Evolutionary conservation across 2,329 filamentous ascomycete genomes (phyloP), one percentile per base, ranked within the genome.

Genomic region (Aspergillus hortae): DNA sequence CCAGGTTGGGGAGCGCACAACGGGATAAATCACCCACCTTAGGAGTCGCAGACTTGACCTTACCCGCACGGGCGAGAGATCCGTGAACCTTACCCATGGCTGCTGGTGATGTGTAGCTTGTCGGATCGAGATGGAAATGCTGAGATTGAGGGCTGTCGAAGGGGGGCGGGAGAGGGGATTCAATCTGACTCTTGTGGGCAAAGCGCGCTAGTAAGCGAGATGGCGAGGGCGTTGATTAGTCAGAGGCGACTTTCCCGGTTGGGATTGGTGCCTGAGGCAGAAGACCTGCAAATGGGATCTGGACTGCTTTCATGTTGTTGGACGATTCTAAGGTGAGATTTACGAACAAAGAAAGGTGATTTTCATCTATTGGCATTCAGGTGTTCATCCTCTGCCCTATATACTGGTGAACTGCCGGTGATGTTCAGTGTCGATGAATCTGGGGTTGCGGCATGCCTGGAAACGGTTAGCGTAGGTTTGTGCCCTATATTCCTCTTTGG

Each of bases 81-180:
- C 89, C 89, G 87, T 92, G 89, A 79, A 92, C 89, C 82, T 92
- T 92, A 82, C 89, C 89, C 89, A 92, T 92, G 78, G 77, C 88
- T 79, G 79, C 74, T 77, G 72, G 69, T 74, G 65, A 61, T 69
- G 63, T 52, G 44, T 57, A 54, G 54, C 51, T 58, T 59, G 59
- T 56, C 54, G 55, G 49, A 49, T 58, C 45, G 54, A 57, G 49
- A 56, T 55, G 58, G 53, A 56, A 53, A 56, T 42, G 19, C 51
- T 49, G 52, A 49, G 54, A 44, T 47, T 44, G 46, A 38, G 48
- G 50, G 33, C 44, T 54, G 35, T 46, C 44, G 51, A 48, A 38
- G 41, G 52, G 47, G 42, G 49, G 46, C 32, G 48, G 48, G 41
- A 50, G 44, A 46, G 33, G 44, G 42, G 43, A 53, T 54, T 57